Evolutionary conservation across 2,329 filamentous ascomycete genomes (phyloP), one percentile per base, ranked within the genome.

Genomic region (Phialophora macrospora): DNA sequence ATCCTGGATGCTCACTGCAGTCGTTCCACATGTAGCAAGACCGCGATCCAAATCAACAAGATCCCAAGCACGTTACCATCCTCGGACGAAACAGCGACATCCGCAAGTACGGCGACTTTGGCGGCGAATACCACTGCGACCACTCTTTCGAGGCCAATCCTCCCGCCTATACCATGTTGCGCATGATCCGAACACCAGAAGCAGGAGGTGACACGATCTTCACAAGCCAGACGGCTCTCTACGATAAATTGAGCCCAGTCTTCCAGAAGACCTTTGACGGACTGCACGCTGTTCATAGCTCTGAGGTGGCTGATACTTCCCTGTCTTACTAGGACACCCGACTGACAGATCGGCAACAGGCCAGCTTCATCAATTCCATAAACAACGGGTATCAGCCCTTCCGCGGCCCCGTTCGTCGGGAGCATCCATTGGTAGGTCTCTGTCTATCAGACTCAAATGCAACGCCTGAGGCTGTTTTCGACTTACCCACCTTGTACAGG

Each of bases 101-200:
- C 44, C 70, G 71, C 28, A 67, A 57, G 28, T 68, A 66, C 54
- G 65, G 46, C 26, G 65, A 71, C 58, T 66, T 63, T 46, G 57
- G 55, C 9, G 63, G 55, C n/a, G 71, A 73, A 54, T 73, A 65
- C 52, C 71, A 72, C 62, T 60, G 66, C 12, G 72, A 73, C 51
- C 71, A 73, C 52, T 72, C 71, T 17, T 69, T 69, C 32, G 72
- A 73, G 65, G 66, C 65, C 30, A 72, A 73, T 34, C 71, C 72
- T 14, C 71, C 71, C 14, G 65, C 71, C 17, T 73, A 72, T 28
- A 72, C 72, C 17, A 66, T 70, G 48, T 60, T 72, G 17, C 69
- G 70, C 22, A 63, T 73, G 62, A 62, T 71, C 22, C 63, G 60
- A 51, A 65, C 63, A 24, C 72, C 72, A 5, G 61, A 67, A 20